Percentiles rank a stretch among this genome's conserved stretches.
Evolutionary conservation across 2,329 filamentous ascomycete genomes (phyloP).

Genomic region (Penicillium sp.): DNA sequence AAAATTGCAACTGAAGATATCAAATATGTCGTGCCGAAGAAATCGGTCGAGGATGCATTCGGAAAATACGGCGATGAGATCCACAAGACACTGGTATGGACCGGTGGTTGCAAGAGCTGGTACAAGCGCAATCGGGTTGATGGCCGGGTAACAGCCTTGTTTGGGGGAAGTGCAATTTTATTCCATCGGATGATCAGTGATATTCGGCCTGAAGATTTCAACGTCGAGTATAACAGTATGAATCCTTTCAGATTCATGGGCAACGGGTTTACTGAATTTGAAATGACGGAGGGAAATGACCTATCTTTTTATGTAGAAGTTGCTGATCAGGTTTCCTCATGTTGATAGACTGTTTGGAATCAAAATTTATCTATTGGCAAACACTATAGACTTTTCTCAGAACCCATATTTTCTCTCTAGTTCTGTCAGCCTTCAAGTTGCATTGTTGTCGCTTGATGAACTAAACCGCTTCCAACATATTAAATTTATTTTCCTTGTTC

Average conservation of each 20-base stretch:
- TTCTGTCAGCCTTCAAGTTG: no score
- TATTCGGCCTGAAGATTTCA: conserved; percentile 6
- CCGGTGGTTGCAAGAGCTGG: conserved; percentile 55
- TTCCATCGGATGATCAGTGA: conserved; percentile 27
- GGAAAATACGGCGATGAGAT: conserved; percentile 53
- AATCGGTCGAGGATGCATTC: conserved; percentile 49
- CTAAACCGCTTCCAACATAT: no score
- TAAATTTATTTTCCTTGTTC: no score
- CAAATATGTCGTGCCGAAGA: conserved; percentile 41
- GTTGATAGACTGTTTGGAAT: neutral
- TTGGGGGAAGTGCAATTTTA: conserved; percentile 47
- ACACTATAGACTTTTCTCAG: no score
- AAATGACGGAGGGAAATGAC: conserved; percentile 7
- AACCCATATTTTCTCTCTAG: no score
- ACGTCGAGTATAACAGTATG: conserved; percentile 6
- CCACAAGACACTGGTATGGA: conserved; percentile 44
- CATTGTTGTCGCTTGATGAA: no score
- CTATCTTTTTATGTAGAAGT: conserved; percentile 7
- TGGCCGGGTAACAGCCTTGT: conserved; percentile 52
- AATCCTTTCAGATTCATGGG: conserved; percentile 11
- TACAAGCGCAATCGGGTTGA: conserved; percentile 54
- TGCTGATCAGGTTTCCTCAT: neutral
- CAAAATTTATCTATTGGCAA: no score
- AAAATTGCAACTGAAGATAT: conserved; percentile 38
- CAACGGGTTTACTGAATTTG: conserved; percentile 7